phyloP scores from a whole-genome alignment of 2,329 filamentous ascomycete genomes.

The Colletotrichum australisinense region DNA sequence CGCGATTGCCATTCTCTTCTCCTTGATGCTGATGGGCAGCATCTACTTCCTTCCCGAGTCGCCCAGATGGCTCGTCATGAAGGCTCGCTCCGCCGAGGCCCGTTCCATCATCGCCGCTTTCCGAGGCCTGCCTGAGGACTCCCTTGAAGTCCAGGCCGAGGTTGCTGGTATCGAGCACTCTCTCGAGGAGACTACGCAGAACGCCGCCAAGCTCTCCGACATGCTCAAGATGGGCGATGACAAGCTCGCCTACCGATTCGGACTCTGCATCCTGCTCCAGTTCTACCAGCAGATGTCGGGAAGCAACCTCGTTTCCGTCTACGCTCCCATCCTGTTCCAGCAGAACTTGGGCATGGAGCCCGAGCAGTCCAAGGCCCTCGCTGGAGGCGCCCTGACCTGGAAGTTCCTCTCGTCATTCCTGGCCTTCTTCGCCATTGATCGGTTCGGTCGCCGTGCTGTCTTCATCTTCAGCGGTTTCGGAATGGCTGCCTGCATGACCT shows the following conservation, averaged over 20 bases:
- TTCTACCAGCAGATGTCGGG: conserved; percentile 53
- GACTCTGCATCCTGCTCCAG: conserved; percentile 61
- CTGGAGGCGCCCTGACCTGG: conserved; percentile 64
- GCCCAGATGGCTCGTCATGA: conserved; percentile 47
- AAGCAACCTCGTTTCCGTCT: conserved; percentile 50
- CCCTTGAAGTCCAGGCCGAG: conserved; percentile 62
- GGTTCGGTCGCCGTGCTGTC: conserved; percentile 59
- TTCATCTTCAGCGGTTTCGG: conserved; percentile 64
- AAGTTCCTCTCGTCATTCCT: conserved; percentile 65
- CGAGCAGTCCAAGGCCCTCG: conserved; percentile 53
- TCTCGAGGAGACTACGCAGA: conserved; percentile 53
- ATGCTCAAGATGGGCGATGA: conserved; percentile 62
- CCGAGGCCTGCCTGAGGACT: conserved; percentile 60
- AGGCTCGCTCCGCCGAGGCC: conserved; percentile 46
- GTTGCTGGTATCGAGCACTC: conserved; percentile 60
- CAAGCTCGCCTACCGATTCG: conserved; percentile 60
- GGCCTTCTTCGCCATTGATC: conserved; percentile 62
- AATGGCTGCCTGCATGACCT: conserved; percentile 66
- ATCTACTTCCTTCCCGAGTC: conserved; percentile 49
- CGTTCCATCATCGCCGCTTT: conserved; percentile 49
- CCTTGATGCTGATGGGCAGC: conserved; percentile 44
- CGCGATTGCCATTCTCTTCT: conserved; percentile 47
- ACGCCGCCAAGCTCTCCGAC: conserved; percentile 52
- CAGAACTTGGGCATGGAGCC: conserved; percentile 52
- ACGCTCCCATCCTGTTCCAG: conserved; percentile 52